Conservation (phyloP, 2,329 filamentous ascomycete genomes). For the Lecanicillium sp. region DNA sequence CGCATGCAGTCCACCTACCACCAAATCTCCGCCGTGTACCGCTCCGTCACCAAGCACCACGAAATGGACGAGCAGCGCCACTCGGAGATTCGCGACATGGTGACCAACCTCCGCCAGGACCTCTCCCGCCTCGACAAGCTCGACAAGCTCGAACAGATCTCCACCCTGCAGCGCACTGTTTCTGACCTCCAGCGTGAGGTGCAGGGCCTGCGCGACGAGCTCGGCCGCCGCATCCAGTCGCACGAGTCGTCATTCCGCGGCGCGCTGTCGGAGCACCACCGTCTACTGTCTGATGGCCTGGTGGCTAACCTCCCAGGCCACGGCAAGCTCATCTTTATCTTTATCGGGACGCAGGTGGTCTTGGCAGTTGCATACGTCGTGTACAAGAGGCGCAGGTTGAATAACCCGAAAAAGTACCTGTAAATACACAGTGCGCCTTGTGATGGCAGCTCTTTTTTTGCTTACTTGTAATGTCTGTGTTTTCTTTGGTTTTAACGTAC, state of each 20-base stretch:
- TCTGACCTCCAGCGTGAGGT: constrained; percentile 50
- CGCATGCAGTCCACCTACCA: constrained; percentile 68
- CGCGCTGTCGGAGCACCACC: constrained; percentile 42
- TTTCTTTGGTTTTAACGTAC: neutral
- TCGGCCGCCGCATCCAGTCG: constrained; percentile 39
- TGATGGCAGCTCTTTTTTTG: constrained; percentile 5
- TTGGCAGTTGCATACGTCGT: constrained; percentile 60
- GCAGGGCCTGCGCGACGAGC: constrained; percentile 46
- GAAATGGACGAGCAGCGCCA: constrained; percentile 47
- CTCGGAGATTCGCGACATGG: constrained; percentile 40
- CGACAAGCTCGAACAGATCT: constrained; percentile 34
- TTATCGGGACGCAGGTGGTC: constrained; percentile 67
- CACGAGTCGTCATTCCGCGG: constrained; percentile 45
- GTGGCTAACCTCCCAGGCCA: constrained; percentile 40
- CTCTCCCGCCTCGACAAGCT: constrained; percentile 36
- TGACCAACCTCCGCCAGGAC: constrained; percentile 38
- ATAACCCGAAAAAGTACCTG: constrained; percentile 85
- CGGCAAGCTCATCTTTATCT: constrained; percentile 52
- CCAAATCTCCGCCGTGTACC: constrained; percentile 56
- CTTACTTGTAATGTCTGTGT: constrained; percentile 2
- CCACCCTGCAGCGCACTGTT: constrained; percentile 35
- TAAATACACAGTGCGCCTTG: constrained; percentile 31
- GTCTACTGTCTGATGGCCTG: constrained; percentile 38
- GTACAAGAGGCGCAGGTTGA: constrained; percentile 72
- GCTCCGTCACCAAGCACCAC: constrained; percentile 42